A percentile compares a stretch with the other conserved stretches of the same genome.
Conservation (phyloP, 176 grass and related monocot genomes). For the Triticum aestivum region DNA sequence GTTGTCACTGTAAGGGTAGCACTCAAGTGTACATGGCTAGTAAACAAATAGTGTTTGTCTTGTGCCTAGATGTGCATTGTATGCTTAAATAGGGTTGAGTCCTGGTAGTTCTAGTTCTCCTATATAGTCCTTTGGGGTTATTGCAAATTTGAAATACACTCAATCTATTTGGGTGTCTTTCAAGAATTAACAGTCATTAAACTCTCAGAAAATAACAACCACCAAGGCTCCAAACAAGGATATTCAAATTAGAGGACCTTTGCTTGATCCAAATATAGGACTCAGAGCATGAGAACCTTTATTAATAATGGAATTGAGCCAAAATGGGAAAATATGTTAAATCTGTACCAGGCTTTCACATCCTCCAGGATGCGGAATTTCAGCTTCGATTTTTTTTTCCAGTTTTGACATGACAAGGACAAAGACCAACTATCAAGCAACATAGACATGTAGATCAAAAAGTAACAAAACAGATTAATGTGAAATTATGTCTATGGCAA, state of each 20-base stretch:
- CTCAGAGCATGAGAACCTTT: background rate
- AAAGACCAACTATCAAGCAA: background rate
- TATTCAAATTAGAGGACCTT: background rate
- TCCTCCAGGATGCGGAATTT: conserved; percentile 6
- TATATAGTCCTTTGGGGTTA: background rate
- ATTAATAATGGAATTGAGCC: background rate
- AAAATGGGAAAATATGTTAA: background rate
- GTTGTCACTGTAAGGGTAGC: background rate
- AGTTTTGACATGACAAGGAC: background rate
- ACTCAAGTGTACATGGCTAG: background rate
- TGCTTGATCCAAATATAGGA: background rate
- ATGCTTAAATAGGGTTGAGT: background rate
- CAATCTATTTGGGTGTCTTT: background rate
- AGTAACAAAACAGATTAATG: background rate
- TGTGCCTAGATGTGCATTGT: background rate
- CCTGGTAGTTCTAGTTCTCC: background rate
- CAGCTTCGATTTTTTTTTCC: background rate
- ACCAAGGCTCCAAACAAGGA: background rate
- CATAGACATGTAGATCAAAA: background rate
- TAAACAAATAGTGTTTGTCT: background rate
- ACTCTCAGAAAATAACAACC: background rate
- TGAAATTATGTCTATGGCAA: background rate
- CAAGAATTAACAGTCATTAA: background rate
- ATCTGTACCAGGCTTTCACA: background rate
- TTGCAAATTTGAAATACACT: background rate